These are phyloP conservation scores for Sporisorium graminicola DNA, from an alignment of 1,284 basidiomycete species.

Conservation along the genomic window DNA sequence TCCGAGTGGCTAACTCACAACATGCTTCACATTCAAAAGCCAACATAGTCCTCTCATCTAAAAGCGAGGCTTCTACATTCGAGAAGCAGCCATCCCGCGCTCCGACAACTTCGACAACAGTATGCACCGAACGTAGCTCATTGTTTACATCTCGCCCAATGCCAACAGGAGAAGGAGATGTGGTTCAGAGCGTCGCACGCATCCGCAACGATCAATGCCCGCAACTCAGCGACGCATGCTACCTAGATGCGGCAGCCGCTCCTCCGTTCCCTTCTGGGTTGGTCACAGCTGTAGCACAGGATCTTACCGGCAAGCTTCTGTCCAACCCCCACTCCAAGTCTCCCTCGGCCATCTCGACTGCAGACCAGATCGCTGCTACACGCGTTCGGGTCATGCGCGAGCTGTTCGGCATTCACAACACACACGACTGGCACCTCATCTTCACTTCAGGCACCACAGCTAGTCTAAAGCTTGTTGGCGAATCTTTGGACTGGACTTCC, in stretches of 20 bases:
- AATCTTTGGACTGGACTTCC: conserved; percentile 42
- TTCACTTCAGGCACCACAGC: conserved; percentile 59
- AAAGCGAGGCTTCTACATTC: too few species aligned
- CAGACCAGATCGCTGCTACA: conserved; percentile 47
- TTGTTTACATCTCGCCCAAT: background rate
- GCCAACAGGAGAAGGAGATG: background rate
- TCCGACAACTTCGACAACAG: background rate
- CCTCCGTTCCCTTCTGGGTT: conserved; percentile 62
- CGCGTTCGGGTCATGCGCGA: conserved; percentile 58
- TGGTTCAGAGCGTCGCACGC: conserved; percentile 15
- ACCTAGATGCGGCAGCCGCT: conserved; percentile 67
- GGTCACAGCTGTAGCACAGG: conserved; percentile 33
- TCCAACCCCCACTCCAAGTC: conserved; percentile 68
- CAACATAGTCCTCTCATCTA: too few species aligned
- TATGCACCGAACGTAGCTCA: background rate
- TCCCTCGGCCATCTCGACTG: conserved; percentile 55
- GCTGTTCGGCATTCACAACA: conserved; percentile 59
- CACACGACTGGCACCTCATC: conserved; percentile 52
- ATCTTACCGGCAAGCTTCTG: conserved; percentile 54
- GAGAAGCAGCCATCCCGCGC: background rate
- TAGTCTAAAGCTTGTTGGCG: conserved; percentile 52
- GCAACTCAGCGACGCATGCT: conserved; percentile 47
- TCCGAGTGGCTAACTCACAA: conserved; percentile 1
- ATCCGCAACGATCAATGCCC: conserved; percentile 37
- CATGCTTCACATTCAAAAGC: background rate